A percentile compares a stretch with the other conserved stretches of the same genome.
Evolutionary conservation across 805 yeast species (phyloP).

Genomic region (Kazachstania martiniae): DNA sequence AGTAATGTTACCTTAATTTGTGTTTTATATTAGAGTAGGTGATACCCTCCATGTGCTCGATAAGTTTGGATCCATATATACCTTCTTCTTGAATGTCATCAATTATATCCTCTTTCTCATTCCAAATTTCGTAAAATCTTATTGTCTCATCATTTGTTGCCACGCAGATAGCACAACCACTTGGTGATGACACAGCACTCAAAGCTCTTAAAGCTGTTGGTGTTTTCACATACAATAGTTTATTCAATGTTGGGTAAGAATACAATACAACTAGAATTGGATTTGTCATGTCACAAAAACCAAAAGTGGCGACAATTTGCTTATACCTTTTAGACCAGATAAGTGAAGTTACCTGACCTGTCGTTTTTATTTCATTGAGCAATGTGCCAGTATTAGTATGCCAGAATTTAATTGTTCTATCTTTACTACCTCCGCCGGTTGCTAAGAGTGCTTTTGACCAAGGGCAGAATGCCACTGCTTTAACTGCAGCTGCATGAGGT

Average conservation of each 20-base stretch:
- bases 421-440: slow-evolving; percentile 86
- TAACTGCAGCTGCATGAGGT: slow-evolving; percentile 76
- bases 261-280: slow-evolving; percentile 49
- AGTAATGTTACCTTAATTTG: slow-evolving; percentile 1
- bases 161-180: slow-evolving; percentile 49
- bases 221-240: slow-evolving; percentile 39
- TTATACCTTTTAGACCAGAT: slow-evolving; percentile 58
- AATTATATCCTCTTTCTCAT: slow-evolving; percentile 28
- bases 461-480: slow-evolving; percentile 84
- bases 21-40: background rate
- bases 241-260: slow-evolving; percentile 53
- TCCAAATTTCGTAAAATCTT: slow-evolving; percentile 67
- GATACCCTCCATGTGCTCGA: slow-evolving; percentile 51
- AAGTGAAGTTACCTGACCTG: slow-evolving; percentile 69
- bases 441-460: slow-evolving; percentile 75
- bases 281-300: slow-evolving; percentile 50
- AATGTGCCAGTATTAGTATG: slow-evolving; percentile 71
- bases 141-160: slow-evolving; percentile 74
- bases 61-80: slow-evolving; percentile 43
- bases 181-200: slow-evolving; percentile 59
- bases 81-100: slow-evolving; percentile 34
- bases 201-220: slow-evolving; percentile 46
- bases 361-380: slow-evolving; percentile 43
- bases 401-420: slow-evolving; percentile 77
- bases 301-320: slow-evolving; percentile 72